phyloP scores from a whole-genome alignment of 805 yeast genomes.

The Kuraishia floccosa region DNA sequence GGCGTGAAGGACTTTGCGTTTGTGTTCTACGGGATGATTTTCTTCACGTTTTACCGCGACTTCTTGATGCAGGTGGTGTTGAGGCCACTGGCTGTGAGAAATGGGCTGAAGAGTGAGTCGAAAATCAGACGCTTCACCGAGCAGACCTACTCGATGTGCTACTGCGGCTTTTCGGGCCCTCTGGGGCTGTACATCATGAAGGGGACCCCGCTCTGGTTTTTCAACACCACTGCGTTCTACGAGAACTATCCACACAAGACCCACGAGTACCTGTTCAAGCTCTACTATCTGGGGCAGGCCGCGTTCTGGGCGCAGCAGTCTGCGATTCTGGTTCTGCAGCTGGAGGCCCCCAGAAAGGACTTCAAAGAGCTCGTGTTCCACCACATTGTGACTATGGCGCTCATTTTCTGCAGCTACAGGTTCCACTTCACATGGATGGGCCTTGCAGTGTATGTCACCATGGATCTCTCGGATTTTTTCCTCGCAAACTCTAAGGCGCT shows the following conservation, averaged over 20 bases:
- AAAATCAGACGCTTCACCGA: slow-evolving; percentile 81
- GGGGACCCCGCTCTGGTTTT: slow-evolving; percentile 77
- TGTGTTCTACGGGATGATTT: slow-evolving; percentile 68
- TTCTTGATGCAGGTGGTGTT: slow-evolving; percentile 77
- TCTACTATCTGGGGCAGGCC: slow-evolving; percentile 84
- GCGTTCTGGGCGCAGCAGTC: slow-evolving; percentile 97
- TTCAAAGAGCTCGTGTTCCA: slow-evolving; percentile 84
- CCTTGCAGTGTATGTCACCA: slow-evolving; percentile 76
- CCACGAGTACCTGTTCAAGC: slow-evolving; percentile 59
- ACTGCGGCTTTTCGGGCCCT: slow-evolving; percentile 75
- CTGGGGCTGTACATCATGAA: slow-evolving; percentile 85
- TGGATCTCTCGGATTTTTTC: slow-evolving; percentile 92
- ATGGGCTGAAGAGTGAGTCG: slow-evolving; percentile 38
- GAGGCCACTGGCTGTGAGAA: slow-evolving; percentile 51
- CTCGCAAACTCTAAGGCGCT: slow-evolving; percentile 73
- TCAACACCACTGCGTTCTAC: slow-evolving; percentile 77
- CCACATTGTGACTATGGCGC: slow-evolving; percentile 80
- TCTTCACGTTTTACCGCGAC: slow-evolving; percentile 86
- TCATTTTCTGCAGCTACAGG: slow-evolving; percentile 79
- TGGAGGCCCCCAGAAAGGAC: slow-evolving; percentile 94
- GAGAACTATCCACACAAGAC: slow-evolving; percentile 71
- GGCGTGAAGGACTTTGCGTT: slow-evolving; percentile 76
- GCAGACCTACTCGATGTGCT: slow-evolving; percentile 76
- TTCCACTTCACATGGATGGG: slow-evolving; percentile 98
- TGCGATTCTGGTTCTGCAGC: slow-evolving; percentile 64